These are phyloP conservation scores for Capsella bursapastoris DNA, from an alignment of 345 rosid genomes.

Conservation along the genomic window DNA sequence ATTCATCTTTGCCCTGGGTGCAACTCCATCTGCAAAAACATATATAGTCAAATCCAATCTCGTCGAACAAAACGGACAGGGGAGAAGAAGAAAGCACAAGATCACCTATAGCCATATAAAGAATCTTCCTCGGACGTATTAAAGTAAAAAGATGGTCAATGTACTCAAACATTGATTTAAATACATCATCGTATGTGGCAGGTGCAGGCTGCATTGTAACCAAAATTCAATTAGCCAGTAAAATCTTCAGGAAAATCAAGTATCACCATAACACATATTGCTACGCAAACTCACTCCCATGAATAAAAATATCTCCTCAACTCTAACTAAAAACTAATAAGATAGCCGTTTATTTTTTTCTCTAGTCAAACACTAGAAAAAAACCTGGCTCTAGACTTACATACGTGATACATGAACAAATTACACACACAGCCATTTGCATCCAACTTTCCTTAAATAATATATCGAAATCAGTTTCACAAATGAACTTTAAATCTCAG, in stretches of 20 bases:
- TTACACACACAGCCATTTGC: neutral
- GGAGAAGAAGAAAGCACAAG: constrained; percentile 18
- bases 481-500: neutral
- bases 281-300: neutral
- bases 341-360: neutral
- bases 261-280: constrained; percentile 3
- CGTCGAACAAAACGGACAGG: neutral
- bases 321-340: neutral
- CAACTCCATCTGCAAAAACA: constrained; percentile 83
- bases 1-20: constrained; percentile 99
- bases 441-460: neutral
- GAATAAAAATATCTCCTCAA: neutral
- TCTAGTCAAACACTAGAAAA: neutral
- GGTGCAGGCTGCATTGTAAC: constrained; percentile 76
- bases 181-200: constrained; percentile 88
- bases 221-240: constrained; percentile 4
- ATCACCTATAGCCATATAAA: constrained; percentile 94
- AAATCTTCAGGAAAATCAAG: neutral
- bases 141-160: constrained; percentile 85
- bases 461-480: neutral
- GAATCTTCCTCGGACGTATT: constrained; percentile 97
- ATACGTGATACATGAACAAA: neutral
- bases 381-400: neutral
- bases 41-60: constrained; percentile 18
- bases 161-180: constrained; percentile 82